A percentile compares a stretch with the other conserved stretches of the same genome.
Conservation (phyloP, 1,284 basidiomycete species). For the Mycena citricolor region DNA sequence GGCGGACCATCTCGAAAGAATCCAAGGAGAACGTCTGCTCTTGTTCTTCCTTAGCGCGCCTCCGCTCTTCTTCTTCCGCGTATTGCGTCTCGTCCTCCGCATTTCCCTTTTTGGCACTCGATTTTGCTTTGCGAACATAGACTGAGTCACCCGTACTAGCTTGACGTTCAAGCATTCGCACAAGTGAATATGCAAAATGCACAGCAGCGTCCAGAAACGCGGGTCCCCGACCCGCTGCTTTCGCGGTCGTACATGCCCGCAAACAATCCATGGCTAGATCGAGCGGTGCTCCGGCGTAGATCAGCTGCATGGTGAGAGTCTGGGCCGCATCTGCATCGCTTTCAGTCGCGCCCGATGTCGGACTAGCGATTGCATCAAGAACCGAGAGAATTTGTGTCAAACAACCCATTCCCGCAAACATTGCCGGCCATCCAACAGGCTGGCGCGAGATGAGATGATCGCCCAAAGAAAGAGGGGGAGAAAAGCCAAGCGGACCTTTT, state of each 20-base stretch:
- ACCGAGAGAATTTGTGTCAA: conserved; percentile 85
- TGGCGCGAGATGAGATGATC: conserved; percentile 32
- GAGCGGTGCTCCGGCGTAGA: conserved; percentile 91
- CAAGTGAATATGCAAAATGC: conserved; percentile 76
- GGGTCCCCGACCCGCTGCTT: conserved; percentile 50
- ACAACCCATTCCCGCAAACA: conserved; percentile 92
- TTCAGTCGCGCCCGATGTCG: conserved; percentile 40
- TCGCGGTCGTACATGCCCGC: conserved; percentile 70
- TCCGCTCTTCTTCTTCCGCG: conserved; percentile 66
- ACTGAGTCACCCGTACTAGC: conserved; percentile 47
- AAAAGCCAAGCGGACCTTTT: conserved; percentile 60
- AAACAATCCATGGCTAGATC: conserved; percentile 82
- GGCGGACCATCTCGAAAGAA: conserved; percentile 78
- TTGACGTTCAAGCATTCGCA: conserved; percentile 87
- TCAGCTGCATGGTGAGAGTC: conserved; percentile 81
- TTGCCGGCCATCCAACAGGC: conserved; percentile 90
- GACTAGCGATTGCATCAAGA: conserved; percentile 66
- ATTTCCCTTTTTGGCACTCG: conserved; percentile 54
- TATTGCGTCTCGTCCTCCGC: conserved; percentile 59
- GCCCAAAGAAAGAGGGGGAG: conserved; percentile 6
- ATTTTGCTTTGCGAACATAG: conserved; percentile 40
- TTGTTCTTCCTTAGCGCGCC: conserved; percentile 45
- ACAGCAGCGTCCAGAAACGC: conserved; percentile 85
- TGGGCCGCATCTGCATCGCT: conserved; percentile 74
- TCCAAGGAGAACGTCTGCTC: conserved; percentile 91